These are phyloP conservation scores for Pelargonium fulgidum DNA, from an alignment of 441 rosid species.

Conservation along the genomic window DNA sequence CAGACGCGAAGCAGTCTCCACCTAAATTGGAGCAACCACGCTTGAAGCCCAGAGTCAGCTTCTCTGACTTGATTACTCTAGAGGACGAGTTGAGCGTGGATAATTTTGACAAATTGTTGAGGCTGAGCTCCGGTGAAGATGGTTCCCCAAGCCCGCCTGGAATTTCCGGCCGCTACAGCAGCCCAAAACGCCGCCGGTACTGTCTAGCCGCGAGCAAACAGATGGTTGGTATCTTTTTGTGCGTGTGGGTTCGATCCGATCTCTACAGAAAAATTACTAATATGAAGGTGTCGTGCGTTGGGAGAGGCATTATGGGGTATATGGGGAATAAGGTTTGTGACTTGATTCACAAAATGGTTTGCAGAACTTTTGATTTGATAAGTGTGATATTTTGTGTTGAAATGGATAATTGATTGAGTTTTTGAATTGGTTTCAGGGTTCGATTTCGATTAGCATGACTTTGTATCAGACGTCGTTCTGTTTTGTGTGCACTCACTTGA, in stretches of 20 bases:
- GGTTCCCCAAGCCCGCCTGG: conserved; percentile 22
- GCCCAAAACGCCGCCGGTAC: conserved; percentile 27
- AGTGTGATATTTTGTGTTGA: neutral
- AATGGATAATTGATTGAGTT: neutral
- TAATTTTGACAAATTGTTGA: conserved; percentile 24
- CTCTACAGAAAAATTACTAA: conserved; percentile 46
- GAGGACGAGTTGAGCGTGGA: conserved; percentile 40
- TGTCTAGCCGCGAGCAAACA: conserved; percentile 81
- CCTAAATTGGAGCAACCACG: conserved; percentile 18
- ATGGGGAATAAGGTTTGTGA: conserved; percentile 82
- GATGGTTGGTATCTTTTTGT: conserved; percentile 88
- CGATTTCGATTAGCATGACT: conserved; percentile 81
- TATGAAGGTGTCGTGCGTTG: conserved; percentile 82
- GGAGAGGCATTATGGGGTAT: conserved; percentile 93
- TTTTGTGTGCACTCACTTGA: conserved; percentile 82
- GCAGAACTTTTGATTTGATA: neutral
- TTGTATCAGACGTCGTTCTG: conserved; percentile 63
- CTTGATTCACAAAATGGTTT: neutral
- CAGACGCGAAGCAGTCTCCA: conserved; percentile 4
- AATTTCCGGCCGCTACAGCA: conserved; percentile 16
- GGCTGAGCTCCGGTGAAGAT: conserved; percentile 24
- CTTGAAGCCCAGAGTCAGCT: conserved; percentile 38
- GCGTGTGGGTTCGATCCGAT: conserved; percentile 77
- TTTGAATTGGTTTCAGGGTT: conserved; percentile 46
- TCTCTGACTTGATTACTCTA: conserved; percentile 41